phyloP scores from a whole-genome alignment of 2,329 filamentous ascomycete genomes.

The Pseudomassariella vexata region DNA sequence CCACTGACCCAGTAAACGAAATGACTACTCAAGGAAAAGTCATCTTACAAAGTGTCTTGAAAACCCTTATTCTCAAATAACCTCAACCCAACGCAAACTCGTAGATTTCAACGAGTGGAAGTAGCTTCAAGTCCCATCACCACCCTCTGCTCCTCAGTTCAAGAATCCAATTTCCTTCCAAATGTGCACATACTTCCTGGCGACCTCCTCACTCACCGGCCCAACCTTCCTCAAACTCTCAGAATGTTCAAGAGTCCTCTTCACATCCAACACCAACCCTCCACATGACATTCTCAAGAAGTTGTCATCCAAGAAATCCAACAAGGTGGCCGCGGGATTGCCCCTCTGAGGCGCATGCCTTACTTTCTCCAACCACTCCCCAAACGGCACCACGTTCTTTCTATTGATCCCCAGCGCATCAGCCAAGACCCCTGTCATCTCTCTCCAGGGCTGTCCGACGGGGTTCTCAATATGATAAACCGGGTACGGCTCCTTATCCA shows the following conservation, averaged over 20 bases:
- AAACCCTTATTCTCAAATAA: too few relatives aligned
- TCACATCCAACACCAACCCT: conserved; percentile 20
- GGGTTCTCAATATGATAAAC: conserved; percentile 15
- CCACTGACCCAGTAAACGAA: too few relatives aligned
- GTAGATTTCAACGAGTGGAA: too few relatives aligned
- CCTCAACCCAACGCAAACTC: too few relatives aligned
- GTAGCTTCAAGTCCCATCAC: too few relatives aligned
- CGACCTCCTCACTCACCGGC: conserved; percentile 14
- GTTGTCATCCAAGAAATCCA: conserved; percentile 23
- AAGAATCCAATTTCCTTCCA: conserved; percentile 20
- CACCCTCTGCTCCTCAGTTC: too few relatives aligned
- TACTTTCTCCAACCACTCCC: conserved; percentile 21
- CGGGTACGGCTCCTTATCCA: conserved; percentile 4
- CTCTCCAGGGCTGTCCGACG: conserved; percentile 17
- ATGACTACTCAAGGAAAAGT: too few relatives aligned
- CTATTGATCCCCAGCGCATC: conserved; percentile 15
- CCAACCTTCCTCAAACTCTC: conserved; percentile 12
- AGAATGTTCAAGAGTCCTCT: conserved; percentile 17
- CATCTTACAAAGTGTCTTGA: too few relatives aligned
- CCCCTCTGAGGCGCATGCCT: conserved; percentile 13
- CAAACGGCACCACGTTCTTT: conserved; percentile 16
- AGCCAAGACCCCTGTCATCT: conserved; percentile 15
- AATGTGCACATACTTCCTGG: conserved; percentile 13
- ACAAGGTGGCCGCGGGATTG: conserved; percentile 19
- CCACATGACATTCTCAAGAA: conserved; percentile 24